Evolutionary conservation across 768 basidiomycete genomes (phyloP), one percentile per base, ranked within the genome.

Genomic region (Boletus huronensis): DNA sequence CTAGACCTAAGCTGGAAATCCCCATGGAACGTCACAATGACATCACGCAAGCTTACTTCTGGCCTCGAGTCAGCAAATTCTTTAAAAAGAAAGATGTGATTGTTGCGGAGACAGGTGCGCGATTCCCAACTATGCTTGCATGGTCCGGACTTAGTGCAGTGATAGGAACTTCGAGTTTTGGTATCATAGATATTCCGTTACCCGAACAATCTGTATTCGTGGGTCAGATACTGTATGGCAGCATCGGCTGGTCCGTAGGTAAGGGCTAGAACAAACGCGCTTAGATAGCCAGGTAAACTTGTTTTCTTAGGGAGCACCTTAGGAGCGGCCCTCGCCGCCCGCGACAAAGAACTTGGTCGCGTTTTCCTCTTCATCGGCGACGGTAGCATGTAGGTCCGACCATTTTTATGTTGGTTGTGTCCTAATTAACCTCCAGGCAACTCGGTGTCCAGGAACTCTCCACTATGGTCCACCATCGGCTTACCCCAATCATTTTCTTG

Each of bases 161-260:
- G 5, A 4, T 43, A 81, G 83, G 87, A 5, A 94, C 92, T 0
- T 83, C 90, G 13, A 86, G 77, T 57, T 97, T 96, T 66, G 95
- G 94, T 42, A 81, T 96, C 44, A 68, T 93, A 38, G 90, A 91
- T 56, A 79, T 92, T 29, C 83, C 85, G 2, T 72, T 96, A 11
- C 95, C 95, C 0, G 76, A 82, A n/a, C 77, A 82, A 42, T 74
- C 84, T 0, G 69, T 83, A 5, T 82, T 87, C 53, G 56, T 92
- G 36, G 82, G 79, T 56, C 92, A 94, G 71, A 83, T 96, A 48
- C 72, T 97, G 6, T 97, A 90, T 86, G 94, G 95, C 47, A 87
- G 87, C 54, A 97, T 98, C 60, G 95, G 95, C 0, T 97, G 88
- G 87, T 83, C 87, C 17, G 83, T 88, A 38, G 90, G 91, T 75